A percentile compares a stretch with the other conserved stretches of the same genome.
phyloP scores from a whole-genome alignment of 179 eudicot species.

The Beta lomatogona region DNA sequence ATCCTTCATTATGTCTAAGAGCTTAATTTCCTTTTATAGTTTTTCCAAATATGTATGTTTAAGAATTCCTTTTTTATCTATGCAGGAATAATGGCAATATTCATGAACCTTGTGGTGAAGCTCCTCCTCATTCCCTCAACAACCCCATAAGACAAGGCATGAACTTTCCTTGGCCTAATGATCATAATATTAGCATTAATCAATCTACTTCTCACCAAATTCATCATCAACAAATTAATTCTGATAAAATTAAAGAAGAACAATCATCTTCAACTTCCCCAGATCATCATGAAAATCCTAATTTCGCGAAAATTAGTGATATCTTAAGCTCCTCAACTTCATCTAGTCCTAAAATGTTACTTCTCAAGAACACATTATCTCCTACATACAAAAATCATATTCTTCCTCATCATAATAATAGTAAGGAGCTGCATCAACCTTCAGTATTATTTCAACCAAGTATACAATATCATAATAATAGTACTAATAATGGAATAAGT shows the following conservation, averaged over 20 bases:
- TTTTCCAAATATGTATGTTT: background rate
- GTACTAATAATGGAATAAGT: constrained; percentile 29
- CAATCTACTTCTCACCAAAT: constrained; percentile 18
- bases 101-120: constrained; percentile 35
- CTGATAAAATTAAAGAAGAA: constrained; percentile 33
- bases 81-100: constrained; percentile 33
- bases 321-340: constrained; percentile 45
- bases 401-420: constrained; percentile 8
- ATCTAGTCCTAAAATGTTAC: constrained; percentile 39
- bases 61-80: background rate
- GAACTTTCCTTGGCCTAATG: constrained; percentile 34
- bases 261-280: constrained; percentile 26
- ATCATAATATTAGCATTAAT: constrained; percentile 23
- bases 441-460: constrained; percentile 21
- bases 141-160: constrained; percentile 48
- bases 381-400: constrained; percentile 30
- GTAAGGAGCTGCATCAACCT: constrained; percentile 4
- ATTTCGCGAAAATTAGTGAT: constrained; percentile 45
- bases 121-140: constrained; percentile 24
- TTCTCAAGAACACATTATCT: constrained; percentile 45
- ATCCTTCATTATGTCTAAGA: background rate
- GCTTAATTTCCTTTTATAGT: no score
- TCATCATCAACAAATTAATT: constrained; percentile 24
- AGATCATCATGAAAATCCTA: constrained; percentile 19
- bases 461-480: constrained; percentile 21